Percentiles rank a stretch among this genome's conserved stretches.
phyloP scores from a whole-genome alignment of 2,329 filamentous ascomycete species.

The Penicillium polonicum region DNA sequence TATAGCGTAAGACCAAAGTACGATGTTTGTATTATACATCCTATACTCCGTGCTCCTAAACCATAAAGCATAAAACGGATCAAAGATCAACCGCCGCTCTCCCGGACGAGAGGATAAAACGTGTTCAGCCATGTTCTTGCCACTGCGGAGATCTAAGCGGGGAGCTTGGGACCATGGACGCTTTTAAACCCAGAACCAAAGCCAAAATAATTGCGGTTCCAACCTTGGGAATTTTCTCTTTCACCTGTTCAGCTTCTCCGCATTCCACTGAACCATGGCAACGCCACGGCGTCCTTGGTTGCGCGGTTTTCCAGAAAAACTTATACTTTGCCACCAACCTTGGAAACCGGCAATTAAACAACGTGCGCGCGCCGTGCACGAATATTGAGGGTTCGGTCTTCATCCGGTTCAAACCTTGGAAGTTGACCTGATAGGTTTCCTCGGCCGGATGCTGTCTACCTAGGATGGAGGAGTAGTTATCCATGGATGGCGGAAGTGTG shows the following conservation, averaged over 20 bases:
- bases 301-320: conserved; percentile 1
- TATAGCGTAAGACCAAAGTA: neutral
- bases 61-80: neutral
- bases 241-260: conserved; percentile 2
- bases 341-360: neutral
- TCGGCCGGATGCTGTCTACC: conserved; percentile 8
- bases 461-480: neutral
- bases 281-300: neutral
- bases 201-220: neutral
- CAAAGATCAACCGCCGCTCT: conserved; percentile 7
- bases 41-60: neutral
- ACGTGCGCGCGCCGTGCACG: neutral
- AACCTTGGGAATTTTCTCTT: neutral
- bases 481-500: conserved; percentile 17
- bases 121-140: neutral
- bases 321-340: neutral
- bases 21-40: neutral
- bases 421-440: neutral
- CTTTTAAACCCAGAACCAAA: neutral
- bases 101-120: neutral
- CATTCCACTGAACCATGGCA: neutral
- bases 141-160: conserved; percentile 2
- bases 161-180: neutral
- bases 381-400: neutral
- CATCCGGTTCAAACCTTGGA: neutral